phyloP scores from a whole-genome alignment of 2,329 filamentous ascomycete species.

The Cercospora janseana region DNA sequence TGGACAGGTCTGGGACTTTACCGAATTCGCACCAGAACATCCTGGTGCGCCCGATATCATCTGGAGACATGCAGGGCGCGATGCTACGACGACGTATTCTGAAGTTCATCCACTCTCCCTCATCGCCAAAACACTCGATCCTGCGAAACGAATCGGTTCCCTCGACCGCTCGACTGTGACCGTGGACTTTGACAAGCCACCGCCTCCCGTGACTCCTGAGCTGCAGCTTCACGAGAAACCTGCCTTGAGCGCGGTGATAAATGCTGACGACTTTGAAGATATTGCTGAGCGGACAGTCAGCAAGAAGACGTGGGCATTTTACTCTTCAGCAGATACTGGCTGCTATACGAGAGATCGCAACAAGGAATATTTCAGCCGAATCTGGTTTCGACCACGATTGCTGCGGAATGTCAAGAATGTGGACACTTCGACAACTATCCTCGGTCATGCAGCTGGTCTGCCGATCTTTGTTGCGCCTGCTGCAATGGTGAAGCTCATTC shows the following conservation, averaged over 20 bases:
- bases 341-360: slow-evolving; percentile 49
- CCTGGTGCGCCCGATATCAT: slow-evolving; percentile 59
- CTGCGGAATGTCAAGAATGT: slow-evolving; percentile 43
- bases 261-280: slow-evolving; percentile 48
- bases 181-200: slow-evolving; percentile 34
- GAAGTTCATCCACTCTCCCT: slow-evolving; percentile 51
- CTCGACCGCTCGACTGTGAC: slow-evolving; percentile 33
- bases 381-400: slow-evolving; percentile 50
- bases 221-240: slow-evolving; percentile 43
- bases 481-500: slow-evolving; percentile 40
- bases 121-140: slow-evolving; percentile 44
- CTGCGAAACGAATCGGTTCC: slow-evolving; percentile 42
- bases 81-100: slow-evolving; percentile 55
- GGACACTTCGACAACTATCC: slow-evolving; percentile 36
- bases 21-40: slow-evolving; percentile 62
- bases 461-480: slow-evolving; percentile 42
- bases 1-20: slow-evolving; percentile 65
- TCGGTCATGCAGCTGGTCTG: slow-evolving; percentile 36
- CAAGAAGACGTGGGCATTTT: slow-evolving; percentile 47
- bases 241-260: slow-evolving; percentile 48
- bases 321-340: slow-evolving; percentile 53
- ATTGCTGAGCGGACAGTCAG: slow-evolving; percentile 40
- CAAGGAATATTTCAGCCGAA: slow-evolving; percentile 44
- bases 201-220: slow-evolving; percentile 33
- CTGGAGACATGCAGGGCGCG: slow-evolving; percentile 52